Evolutionary conservation across 352 stramenopile genomes (phyloP), one percentile per base, ranked within the genome.

Genomic region (Albugo candida): DNA sequence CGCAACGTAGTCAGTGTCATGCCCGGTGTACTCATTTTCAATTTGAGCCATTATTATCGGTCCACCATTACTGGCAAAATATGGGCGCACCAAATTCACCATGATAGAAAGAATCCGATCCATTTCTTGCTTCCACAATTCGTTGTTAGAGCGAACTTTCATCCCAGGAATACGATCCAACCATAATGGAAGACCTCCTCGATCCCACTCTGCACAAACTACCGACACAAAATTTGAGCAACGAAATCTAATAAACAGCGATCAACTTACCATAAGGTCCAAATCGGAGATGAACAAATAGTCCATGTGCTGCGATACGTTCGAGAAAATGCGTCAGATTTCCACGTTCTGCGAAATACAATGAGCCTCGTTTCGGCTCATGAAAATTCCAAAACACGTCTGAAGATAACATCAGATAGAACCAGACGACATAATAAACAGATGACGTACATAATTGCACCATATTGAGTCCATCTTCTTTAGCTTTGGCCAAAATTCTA

Each of bases 41-140:
- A 85, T 80, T 57, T 85, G 70, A 2, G 73, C 68, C 56, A 79
- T 60, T 20, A 86, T 67, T 46, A 86, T 86, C 1, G 74, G 69
- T 5, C 74, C 74, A 5, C 74, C 74, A 36, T 67, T 65, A 11
- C 54, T 65, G 0, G 70, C 68, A 47, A 86, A 56, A 49, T 74
- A 86, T 18, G 70, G 70, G 5, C 67, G 60, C 2, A 70, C 73
- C 1, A 83, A 40, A 2, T 72, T 61, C 10, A 83, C 67, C 58
- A 86, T 76, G 41, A 76, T 64, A 5, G 51, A 45, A 37, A 83
- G 40, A 50, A 82, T 83, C 18, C 67, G 58, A 49, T 70, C 54
- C 67, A 82, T 82, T 54, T 82, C 67, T 5, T 34, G 48, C 37
- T 65, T 58, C 63, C 63, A 71, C 6, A 47, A 46, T 24, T 48